Evolutionary conservation across 768 basidiomycete genomes (phyloP), one percentile per base, ranked within the genome.

Genomic region (Tricholoma hemisulphureum): DNA sequence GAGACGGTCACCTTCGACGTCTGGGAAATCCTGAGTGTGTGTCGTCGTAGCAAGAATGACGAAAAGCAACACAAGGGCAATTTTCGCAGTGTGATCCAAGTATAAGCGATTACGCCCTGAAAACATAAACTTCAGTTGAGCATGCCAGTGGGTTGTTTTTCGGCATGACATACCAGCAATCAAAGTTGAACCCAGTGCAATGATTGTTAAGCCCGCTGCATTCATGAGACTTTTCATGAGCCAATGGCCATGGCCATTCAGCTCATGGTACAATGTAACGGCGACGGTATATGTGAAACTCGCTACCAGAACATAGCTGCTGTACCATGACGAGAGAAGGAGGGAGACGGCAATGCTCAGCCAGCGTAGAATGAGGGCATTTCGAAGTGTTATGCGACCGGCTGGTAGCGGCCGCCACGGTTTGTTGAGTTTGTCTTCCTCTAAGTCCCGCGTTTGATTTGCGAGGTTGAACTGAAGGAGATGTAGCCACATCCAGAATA

Each of bases 371-470:
- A 26, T 11, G 6, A 41, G 1, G 18, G 80, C 76, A 14, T 74
- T 55, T 5, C 28, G 53, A 0, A 75, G 49, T n/a, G 70, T 69
- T 21, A 82, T 75, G 21, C 76, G 75, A 1, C 74, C 75, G 8
- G 80, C 67, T 0, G 80, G 80, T 21, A 82, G 61, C 0, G 81
- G 80, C 11, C 81, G 65, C 56, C 75, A 74, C 2, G 77, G 74
- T 56, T 81, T 81, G 65, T 82, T 82, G 48, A 70, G 51, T 29
- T 60, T 68, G 58, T 82, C 80, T 65, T 82, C 80, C 20, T 75
- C 73, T 4, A 73, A 70, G 8, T 71, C 70, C 29, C 74, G 67
- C 20, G 70, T 72, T 62, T 82, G 80, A 56, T 82, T 82, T 3
- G 76, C 69, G n/a, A 80, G 63, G 57, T 77, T 62, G 62, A 75